Conservation (phyloP, 495 filamentous ascomycete species). For the Xylaria bambusicola region DNA sequence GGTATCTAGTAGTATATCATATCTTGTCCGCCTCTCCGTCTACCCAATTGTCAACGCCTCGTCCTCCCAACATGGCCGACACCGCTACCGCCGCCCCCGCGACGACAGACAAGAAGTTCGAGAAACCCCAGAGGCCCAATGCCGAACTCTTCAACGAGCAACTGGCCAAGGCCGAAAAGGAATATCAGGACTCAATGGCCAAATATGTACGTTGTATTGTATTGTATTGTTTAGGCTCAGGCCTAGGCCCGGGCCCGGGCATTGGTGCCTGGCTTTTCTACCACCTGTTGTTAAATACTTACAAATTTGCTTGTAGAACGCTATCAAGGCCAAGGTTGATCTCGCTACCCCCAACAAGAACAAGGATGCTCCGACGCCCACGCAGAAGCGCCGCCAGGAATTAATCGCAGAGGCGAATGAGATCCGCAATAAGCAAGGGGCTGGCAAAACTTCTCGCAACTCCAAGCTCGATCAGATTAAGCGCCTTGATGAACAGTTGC, state of each 20-base stretch:
- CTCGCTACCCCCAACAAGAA: slow-evolving; percentile 64
- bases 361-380: slow-evolving; percentile 72
- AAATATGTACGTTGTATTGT: slow-evolving; percentile 72
- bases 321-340: slow-evolving; percentile 82
- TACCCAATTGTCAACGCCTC: not conserved
- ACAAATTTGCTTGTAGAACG: slow-evolving; percentile 59
- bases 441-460: slow-evolving; percentile 75
- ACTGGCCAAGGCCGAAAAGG: slow-evolving; percentile 79
- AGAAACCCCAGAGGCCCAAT: slow-evolving; percentile 74
- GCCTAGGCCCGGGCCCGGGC: not conserved
- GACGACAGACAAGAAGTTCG: slow-evolving; percentile 55
- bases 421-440: slow-evolving; percentile 80
- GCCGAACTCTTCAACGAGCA: slow-evolving; percentile 68
- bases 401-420: slow-evolving; percentile 68
- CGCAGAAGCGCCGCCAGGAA: slow-evolving; percentile 76
- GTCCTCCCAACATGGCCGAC: slow-evolving; percentile 42
- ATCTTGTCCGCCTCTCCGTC: slow-evolving; percentile 1
- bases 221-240: no score
- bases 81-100: slow-evolving; percentile 33
- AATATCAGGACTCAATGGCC: slow-evolving; percentile 69
- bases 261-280: not conserved
- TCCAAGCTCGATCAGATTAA: slow-evolving; percentile 83
- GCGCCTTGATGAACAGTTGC: slow-evolving; percentile 77
- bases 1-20: slow-evolving; percentile 8
- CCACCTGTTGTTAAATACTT: not conserved